Evolutionary conservation across 495 filamentous ascomycete genomes (phyloP), one percentile per base, ranked within the genome.

Genomic region (Trichoderma asperelloides): DNA sequence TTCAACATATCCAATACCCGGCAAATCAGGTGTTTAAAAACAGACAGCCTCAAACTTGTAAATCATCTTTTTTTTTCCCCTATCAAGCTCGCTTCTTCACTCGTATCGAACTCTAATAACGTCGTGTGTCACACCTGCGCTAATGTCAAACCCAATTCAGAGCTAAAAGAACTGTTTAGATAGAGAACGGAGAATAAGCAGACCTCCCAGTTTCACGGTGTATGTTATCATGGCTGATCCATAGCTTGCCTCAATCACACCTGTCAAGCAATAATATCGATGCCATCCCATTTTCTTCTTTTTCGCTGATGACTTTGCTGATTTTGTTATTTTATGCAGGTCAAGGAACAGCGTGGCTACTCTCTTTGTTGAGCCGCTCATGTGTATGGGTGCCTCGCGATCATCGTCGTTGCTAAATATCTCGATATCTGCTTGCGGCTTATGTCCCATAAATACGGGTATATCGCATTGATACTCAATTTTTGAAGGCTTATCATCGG

Each of bases 91-190:
- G 2, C 1, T 15, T 12, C 18, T 37, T 11, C 60, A 43, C 8
- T 62, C 39, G 27, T 51, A 68, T 7, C 62, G 30, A 3, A 68
- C 67, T 6, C 27, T 68, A 27, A 68, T 51, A 2, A 65, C 40
- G n/a, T 68, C 55, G 63, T 68, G 67, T 39, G 67, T 68, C 3
- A 68, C 62, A 7, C 62, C 67, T 68, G 30, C 15, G n/a, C 12
- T 30, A 8, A 30, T 16, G 40, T 30, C 12, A 40, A 57, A 27
- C 27, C 39, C 16, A 39, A 21, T 18, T 28, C 15, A 8, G 21
- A 21, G 47, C 18, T 25, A n/a, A 51, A 21, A 8, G 5, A 9
- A 23, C 3, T 23, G 21, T 6, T 51, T 11, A 7, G 47, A 47
- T 15, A 13, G 18, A 47, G 12, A 47, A 15, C 15, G 3, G 15